phyloP scores from a whole-genome alignment of 306 rosid genomes.

The Chamaecrista fasciculata region DNA sequence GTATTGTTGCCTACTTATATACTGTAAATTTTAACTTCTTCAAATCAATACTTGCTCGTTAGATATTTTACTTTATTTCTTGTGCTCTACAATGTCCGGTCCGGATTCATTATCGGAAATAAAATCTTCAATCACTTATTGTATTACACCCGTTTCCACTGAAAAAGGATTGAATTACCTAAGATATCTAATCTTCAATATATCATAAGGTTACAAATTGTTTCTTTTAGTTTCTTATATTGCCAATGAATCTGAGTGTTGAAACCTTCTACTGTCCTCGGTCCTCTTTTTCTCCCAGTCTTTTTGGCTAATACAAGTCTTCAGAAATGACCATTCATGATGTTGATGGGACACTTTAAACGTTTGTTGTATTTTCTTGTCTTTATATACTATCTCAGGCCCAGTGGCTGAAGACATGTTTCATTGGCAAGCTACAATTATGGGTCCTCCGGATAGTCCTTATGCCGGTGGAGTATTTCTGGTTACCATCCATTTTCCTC shows the following conservation, averaged over 20 bases:
- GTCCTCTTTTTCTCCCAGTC: background rate
- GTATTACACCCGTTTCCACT: background rate
- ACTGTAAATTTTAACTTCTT: background rate
- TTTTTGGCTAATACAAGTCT: background rate
- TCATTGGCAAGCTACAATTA: constrained; percentile 67
- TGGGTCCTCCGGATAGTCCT: constrained; percentile 81
- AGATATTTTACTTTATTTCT: background rate
- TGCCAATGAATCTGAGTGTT: background rate
- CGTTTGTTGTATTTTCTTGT: constrained; percentile 20
- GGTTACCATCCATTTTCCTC: constrained; percentile 64
- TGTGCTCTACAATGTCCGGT: background rate
- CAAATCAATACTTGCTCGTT: background rate
- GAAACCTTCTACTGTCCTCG: background rate
- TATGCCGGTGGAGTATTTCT: constrained; percentile 67
- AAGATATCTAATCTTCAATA: background rate
- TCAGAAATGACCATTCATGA: background rate
- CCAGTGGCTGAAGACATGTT: constrained; percentile 71
- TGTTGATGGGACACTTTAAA: background rate
- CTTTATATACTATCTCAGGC: constrained; percentile 36
- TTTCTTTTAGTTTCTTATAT: background rate
- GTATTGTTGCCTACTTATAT: background rate
- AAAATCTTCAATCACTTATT: background rate
- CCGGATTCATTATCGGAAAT: background rate
- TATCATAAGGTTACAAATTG: background rate
- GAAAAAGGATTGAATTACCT: background rate